Percentiles rank a stretch among this genome's conserved stretches.
These are phyloP conservation scores for Myriosclerotinia duriaeana DNA, from an alignment of 2,329 filamentous ascomycete species.

Conservation along the genomic window DNA sequence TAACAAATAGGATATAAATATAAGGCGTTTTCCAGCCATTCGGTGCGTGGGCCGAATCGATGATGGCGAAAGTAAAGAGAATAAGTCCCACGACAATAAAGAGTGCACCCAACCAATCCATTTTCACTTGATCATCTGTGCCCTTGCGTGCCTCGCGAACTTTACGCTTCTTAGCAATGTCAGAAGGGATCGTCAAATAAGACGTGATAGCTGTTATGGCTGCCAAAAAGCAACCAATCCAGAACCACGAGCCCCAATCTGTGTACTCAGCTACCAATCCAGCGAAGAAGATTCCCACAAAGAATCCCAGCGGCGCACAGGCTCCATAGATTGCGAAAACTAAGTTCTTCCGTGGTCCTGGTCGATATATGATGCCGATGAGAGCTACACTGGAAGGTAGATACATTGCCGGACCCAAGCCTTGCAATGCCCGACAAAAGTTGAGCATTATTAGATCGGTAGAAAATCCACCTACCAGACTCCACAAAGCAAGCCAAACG, in stretches of 20 bases:
- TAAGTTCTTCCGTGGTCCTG: conserved; percentile 67
- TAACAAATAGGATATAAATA: conserved; percentile 62
- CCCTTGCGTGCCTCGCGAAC: conserved; percentile 17
- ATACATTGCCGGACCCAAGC: conserved; percentile 70
- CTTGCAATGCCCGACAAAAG: conserved; percentile 71
- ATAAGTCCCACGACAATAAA: conserved; percentile 65
- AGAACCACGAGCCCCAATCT: conserved; percentile 68
- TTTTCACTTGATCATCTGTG: conserved; percentile 46
- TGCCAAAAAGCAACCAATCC: conserved; percentile 57
- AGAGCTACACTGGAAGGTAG: conserved; percentile 67
- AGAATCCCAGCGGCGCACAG: conserved; percentile 56
- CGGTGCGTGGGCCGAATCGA: conserved; percentile 67
- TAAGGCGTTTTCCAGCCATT: conserved; percentile 73
- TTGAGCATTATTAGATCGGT: conserved; percentile 68
- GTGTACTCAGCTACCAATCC: conserved; percentile 60
- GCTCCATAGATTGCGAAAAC: conserved; percentile 59
- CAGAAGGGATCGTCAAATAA: conserved; percentile 52
- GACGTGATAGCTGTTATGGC: conserved; percentile 49
- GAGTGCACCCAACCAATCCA: conserved; percentile 67
- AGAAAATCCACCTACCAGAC: conserved; percentile 68
- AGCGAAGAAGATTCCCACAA: conserved; percentile 62
- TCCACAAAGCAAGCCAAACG: conserved; percentile 67
- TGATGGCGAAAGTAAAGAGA: conserved; percentile 73
- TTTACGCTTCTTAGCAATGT: conserved; percentile 43
- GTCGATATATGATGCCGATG: conserved; percentile 63